phyloP scores from a whole-genome alignment of 768 basidiomycete species.

The Cystoderma amianthinum region DNA sequence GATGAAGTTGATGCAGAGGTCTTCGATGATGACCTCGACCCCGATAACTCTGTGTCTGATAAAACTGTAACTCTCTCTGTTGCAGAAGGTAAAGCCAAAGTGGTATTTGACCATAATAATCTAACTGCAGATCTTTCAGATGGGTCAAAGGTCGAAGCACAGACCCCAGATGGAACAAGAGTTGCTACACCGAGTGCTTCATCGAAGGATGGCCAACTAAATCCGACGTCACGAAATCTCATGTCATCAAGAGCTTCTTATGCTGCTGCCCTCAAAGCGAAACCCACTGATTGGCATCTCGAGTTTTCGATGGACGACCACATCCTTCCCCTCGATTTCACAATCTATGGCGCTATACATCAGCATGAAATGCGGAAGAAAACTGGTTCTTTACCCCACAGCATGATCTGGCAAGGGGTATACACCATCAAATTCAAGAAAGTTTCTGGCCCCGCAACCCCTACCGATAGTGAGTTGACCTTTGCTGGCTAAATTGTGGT shows the following conservation, averaged over 20 bases:
- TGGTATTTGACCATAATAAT: neutral
- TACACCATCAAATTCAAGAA: conserved; percentile 94
- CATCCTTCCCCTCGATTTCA: conserved; percentile 76
- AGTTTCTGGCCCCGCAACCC: conserved; percentile 72
- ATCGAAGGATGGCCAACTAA: conserved; percentile 28
- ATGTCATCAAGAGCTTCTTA: conserved; percentile 60
- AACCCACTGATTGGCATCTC: conserved; percentile 94
- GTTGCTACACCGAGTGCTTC: conserved; percentile 78
- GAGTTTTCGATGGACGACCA: conserved; percentile 94
- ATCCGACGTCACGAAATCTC: conserved; percentile 18
- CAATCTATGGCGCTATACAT: conserved; percentile 95
- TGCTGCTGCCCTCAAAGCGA: conserved; percentile 88
- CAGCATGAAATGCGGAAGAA: conserved; percentile 83
- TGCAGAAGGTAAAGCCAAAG: conserved; percentile 55
- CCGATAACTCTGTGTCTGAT: conserved; percentile 61
- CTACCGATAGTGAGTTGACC: conserved; percentile 47
- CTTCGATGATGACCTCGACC: conserved; percentile 82
- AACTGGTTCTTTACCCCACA: conserved; percentile 51
- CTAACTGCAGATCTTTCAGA: conserved; percentile 36
- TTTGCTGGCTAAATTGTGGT: neutral
- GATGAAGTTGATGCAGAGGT: conserved; percentile 90
- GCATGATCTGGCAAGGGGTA: conserved; percentile 82
- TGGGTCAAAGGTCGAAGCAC: conserved; percentile 90
- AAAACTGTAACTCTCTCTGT: conserved; percentile 85
- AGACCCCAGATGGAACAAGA: conserved; percentile 94